Percentiles rank a stretch among this genome's conserved stretches.
These are phyloP conservation scores for Dalechampia spathulata DNA, from an alignment of 441 rosid genomes.

Conservation along the genomic window DNA sequence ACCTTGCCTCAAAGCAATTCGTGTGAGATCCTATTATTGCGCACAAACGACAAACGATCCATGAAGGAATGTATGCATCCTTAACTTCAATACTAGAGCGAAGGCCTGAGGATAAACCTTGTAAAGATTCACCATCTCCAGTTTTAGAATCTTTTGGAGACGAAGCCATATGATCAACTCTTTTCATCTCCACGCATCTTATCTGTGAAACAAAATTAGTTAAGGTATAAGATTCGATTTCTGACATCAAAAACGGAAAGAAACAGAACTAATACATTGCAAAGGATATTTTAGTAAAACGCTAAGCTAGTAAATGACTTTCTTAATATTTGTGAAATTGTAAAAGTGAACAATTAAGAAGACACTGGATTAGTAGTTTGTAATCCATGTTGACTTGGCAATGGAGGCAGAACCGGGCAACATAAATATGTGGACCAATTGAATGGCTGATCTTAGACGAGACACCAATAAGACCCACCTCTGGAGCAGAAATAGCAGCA, in stretches of 20 bases:
- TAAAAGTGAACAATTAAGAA: too few relatives aligned
- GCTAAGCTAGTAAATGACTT: too few relatives aligned
- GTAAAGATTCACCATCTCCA: slow-evolving; percentile 19
- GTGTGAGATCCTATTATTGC: slow-evolving; percentile 46
- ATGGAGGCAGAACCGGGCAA: not conserved
- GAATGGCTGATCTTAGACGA: not conserved
- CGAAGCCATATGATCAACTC: slow-evolving; percentile 27
- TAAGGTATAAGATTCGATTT: not conserved
- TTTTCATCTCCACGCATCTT: slow-evolving; percentile 63
- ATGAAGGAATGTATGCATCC: slow-evolving; percentile 67
- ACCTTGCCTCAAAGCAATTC: slow-evolving; percentile 78
- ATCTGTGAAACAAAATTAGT: slow-evolving; percentile 44
- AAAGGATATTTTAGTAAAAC: too few relatives aligned
- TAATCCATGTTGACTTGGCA: not conserved
- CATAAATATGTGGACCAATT: not conserved
- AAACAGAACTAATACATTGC: not conserved
- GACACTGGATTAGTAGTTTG: too few relatives aligned
- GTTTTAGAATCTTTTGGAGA: slow-evolving; percentile 16
- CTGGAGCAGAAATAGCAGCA: slow-evolving; percentile 78
- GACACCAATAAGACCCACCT: slow-evolving; percentile 37
- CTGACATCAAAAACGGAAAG: not conserved
- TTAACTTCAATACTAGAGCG: slow-evolving; percentile 59
- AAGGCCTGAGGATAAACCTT: slow-evolving; percentile 23
- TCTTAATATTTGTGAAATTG: too few relatives aligned
- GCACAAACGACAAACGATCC: slow-evolving; percentile 76